Evolutionary conservation across 257 asterid genomes (phyloP).

Genomic region (Solanum appendiculatum): DNA sequence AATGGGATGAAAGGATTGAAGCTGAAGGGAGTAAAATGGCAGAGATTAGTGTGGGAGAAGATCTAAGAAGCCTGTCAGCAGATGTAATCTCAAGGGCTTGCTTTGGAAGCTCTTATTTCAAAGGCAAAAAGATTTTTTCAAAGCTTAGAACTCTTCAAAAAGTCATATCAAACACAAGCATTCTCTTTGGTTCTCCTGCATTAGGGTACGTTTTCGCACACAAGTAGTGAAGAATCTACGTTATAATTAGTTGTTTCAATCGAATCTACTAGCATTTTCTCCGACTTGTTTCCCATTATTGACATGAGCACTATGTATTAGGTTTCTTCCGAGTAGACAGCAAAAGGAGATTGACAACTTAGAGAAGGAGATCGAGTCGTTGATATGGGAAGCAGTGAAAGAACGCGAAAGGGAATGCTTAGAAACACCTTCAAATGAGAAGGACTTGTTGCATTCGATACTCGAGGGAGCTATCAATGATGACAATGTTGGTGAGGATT

Average conservation of each 20-base stretch:
- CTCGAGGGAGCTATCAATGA: slow-evolving; percentile 56
- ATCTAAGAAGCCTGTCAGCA: slow-evolving; percentile 62
- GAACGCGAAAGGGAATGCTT: slow-evolving; percentile 30
- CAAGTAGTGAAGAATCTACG: too few species aligned
- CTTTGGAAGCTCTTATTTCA: slow-evolving; percentile 67
- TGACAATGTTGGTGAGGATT: slow-evolving; percentile 22
- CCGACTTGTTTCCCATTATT: neutral
- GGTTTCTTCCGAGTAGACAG: slow-evolving; percentile 30
- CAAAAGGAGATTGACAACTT: slow-evolving; percentile 38
- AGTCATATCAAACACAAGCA: slow-evolving; percentile 39
- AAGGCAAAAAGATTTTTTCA: slow-evolving; percentile 62
- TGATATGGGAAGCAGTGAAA: slow-evolving; percentile 64
- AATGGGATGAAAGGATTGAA: slow-evolving; percentile 49
- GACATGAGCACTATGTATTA: neutral
- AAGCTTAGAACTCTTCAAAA: slow-evolving; percentile 73
- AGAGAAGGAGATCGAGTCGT: slow-evolving; percentile 59
- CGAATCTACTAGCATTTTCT: neutral
- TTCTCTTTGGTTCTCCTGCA: slow-evolving; percentile 46
- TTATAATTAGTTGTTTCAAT: too few species aligned
- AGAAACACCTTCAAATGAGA: slow-evolving; percentile 22
- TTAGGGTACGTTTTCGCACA: slow-evolving; percentile 27
- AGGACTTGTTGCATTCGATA: slow-evolving; percentile 57
- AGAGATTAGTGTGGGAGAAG: slow-evolving; percentile 58
- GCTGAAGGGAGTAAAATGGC: slow-evolving; percentile 28
- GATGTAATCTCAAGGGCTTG: slow-evolving; percentile 82